phyloP scores from a whole-genome alignment of 1,284 basidiomycete species.

The Anthracocystis panici-leucophaei region DNA sequence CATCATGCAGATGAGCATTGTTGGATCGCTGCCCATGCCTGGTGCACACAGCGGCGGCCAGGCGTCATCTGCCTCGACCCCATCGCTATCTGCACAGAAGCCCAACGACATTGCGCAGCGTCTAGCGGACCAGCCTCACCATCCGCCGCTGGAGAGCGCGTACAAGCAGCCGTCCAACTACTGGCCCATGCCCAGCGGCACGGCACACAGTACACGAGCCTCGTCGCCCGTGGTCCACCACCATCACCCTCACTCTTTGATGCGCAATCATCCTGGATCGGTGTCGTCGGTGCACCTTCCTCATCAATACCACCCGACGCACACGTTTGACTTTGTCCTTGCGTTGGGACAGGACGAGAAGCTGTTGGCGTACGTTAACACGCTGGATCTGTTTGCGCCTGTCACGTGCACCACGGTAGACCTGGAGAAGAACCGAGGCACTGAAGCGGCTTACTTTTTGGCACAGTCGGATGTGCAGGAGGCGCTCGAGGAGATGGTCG shows the following conservation, averaged over 20 bases:
- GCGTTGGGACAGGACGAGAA: conserved; percentile 65
- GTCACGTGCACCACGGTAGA: conserved; percentile 64
- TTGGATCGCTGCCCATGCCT: conserved; percentile 22
- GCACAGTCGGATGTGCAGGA: conserved; percentile 52
- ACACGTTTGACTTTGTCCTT: conserved; percentile 66
- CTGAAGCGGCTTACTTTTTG: conserved; percentile 62
- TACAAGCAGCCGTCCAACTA: conserved; percentile 63
- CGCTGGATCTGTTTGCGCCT: conserved; percentile 67
- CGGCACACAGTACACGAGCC: conserved; percentile 27
- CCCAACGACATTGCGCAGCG: conserved; percentile 37
- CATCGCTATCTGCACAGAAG: conserved; percentile 26
- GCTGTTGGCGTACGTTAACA: conserved; percentile 64
- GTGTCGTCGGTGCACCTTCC: conserved; percentile 39
- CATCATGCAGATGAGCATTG: conserved; percentile 57
- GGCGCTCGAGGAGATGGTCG: conserved; percentile 62
- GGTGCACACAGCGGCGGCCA: conserved; percentile 18
- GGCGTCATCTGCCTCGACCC: conserved; percentile 30
- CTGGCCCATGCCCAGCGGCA: conserved; percentile 43
- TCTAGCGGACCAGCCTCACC: conserved; percentile 45
- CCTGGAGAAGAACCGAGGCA: conserved; percentile 48
- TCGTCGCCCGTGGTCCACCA: conserved; percentile 35
- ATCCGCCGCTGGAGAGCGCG: conserved; percentile 41
- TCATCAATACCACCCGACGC: conserved; percentile 50
- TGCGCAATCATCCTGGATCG: conserved; percentile 30
- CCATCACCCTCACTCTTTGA: conserved; percentile 16